Evolutionary conservation across 2,329 filamentous ascomycete genomes (phyloP).

Genomic region (Septoria petroselini): DNA sequence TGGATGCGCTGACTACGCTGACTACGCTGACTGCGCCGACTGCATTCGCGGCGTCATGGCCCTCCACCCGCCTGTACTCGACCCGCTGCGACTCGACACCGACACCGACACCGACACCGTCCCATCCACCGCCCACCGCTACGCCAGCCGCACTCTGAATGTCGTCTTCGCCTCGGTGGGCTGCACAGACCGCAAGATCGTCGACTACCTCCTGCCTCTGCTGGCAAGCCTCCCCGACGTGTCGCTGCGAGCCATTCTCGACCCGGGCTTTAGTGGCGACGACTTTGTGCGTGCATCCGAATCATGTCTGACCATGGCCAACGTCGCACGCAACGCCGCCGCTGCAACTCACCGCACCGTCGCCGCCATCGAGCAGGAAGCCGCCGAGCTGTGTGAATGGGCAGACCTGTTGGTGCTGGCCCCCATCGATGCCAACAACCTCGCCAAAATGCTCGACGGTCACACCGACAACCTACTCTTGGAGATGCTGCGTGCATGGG

Average conservation of each 20-base stretch:
- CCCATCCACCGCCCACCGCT: conserved; percentile 6
- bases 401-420: conserved; percentile 81
- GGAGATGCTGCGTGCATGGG: conserved; percentile 80
- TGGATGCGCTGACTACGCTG: too few relatives aligned
- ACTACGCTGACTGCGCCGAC: too few relatives aligned
- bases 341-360: conserved; percentile 20
- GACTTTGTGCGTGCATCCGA: conserved; percentile 36
- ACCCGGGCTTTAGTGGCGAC: conserved; percentile 34
- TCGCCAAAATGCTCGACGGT: conserved; percentile 84
- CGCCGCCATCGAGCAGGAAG: conserved; percentile 39
- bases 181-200: conserved; percentile 35
- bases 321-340: conserved; percentile 28
- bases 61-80: too few relatives aligned
- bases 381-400: conserved; percentile 76
- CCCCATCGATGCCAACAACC: conserved; percentile 77
- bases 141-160: conserved; percentile 31
- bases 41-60: too few relatives aligned
- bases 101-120: conserved; percentile 4
- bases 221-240: conserved; percentile 37
- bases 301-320: conserved; percentile 35
- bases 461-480: conserved; percentile 77
- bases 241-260: conserved; percentile 37
- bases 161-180: conserved; percentile 39
- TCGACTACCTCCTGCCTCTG: conserved; percentile 35
- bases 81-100: background rate